Conservation (phyloP, 2,329 filamentous ascomycete genomes). For the Macrophomina tecta region DNA sequence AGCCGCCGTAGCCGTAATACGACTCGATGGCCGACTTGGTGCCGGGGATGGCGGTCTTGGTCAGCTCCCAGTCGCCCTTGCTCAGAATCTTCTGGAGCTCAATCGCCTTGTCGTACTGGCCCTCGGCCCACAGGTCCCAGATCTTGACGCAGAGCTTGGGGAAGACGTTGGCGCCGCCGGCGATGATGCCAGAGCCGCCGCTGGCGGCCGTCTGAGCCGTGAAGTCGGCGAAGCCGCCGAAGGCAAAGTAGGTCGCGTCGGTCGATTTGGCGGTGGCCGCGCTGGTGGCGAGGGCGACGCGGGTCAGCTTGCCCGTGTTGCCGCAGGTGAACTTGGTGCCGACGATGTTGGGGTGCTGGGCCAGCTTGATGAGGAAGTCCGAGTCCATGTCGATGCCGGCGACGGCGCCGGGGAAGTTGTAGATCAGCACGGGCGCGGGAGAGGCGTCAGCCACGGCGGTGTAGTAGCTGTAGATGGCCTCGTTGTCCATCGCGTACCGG, state of each 20-base stretch:
- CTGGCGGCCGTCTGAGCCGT: slow-evolving; percentile 80
- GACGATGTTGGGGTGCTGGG: slow-evolving; percentile 80
- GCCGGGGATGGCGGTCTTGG: slow-evolving; percentile 82
- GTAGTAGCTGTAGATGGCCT: slow-evolving; percentile 76
- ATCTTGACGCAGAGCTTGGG: slow-evolving; percentile 81
- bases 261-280: slow-evolving; percentile 68
- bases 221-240: slow-evolving; percentile 88
- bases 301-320: slow-evolving; percentile 86
- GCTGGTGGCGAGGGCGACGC: slow-evolving; percentile 74
- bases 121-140: slow-evolving; percentile 76
- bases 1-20: slow-evolving; percentile 82
- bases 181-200: slow-evolving; percentile 83
- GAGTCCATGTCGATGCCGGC: slow-evolving; percentile 89
- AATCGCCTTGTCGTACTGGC: slow-evolving; percentile 76
- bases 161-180: slow-evolving; percentile 83
- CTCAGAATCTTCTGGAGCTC: slow-evolving; percentile 78
- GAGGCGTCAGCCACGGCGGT: slow-evolving; percentile 75
- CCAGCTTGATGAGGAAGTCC: slow-evolving; percentile 80
- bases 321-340: slow-evolving; percentile 93
- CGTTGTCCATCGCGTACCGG: slow-evolving; percentile 75
- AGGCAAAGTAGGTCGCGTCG: slow-evolving; percentile 73
- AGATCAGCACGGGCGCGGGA: slow-evolving; percentile 79
- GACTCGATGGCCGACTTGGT: slow-evolving; percentile 83
- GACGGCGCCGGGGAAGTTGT: slow-evolving; percentile 91
- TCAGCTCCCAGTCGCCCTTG: slow-evolving; percentile 81